Percentiles rank a stretch among this genome's conserved stretches.
phyloP scores from a whole-genome alignment of 495 filamentous ascomycete genomes.

The Neurospora tetraspora region DNA sequence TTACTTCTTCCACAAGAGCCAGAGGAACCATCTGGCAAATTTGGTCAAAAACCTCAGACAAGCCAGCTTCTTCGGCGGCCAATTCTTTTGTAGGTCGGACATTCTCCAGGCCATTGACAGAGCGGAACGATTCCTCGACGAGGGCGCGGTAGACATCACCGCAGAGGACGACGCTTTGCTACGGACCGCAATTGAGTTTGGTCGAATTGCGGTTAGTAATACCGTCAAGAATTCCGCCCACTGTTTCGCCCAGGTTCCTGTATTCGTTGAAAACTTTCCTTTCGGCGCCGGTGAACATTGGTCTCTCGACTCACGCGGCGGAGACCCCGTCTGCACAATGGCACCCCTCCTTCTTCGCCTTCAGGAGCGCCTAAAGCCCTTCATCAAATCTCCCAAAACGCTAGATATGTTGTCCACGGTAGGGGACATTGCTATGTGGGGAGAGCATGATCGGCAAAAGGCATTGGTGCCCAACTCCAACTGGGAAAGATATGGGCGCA shows the following conservation, averaged over 20 bases:
- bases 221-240: slow-evolving; percentile 55
- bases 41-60: slow-evolving; percentile 73
- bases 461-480: neutral
- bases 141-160: slow-evolving; percentile 40
- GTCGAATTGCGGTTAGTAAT: slow-evolving; percentile 48
- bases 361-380: slow-evolving; percentile 28
- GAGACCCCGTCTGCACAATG: slow-evolving; percentile 29
- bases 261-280: slow-evolving; percentile 57
- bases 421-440: neutral
- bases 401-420: neutral
- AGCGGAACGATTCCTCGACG: slow-evolving; percentile 52
- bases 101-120: slow-evolving; percentile 52
- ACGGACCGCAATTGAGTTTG: slow-evolving; percentile 49
- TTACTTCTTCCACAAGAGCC: slow-evolving; percentile 77
- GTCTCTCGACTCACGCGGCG: slow-evolving; percentile 40
- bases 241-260: slow-evolving; percentile 63
- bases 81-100: slow-evolving; percentile 57
- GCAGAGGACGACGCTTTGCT: slow-evolving; percentile 51
- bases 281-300: slow-evolving; percentile 44
- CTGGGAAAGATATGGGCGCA: neutral
- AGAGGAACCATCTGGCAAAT: slow-evolving; percentile 49
- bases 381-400: slow-evolving; percentile 7
- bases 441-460: neutral
- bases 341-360: slow-evolving; percentile 28
- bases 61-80: slow-evolving; percentile 79